These are phyloP conservation scores for Plasmodium falciparum DNA, from an alignment of 169 alveolate genomes.

Conservation along the genomic window DNA sequence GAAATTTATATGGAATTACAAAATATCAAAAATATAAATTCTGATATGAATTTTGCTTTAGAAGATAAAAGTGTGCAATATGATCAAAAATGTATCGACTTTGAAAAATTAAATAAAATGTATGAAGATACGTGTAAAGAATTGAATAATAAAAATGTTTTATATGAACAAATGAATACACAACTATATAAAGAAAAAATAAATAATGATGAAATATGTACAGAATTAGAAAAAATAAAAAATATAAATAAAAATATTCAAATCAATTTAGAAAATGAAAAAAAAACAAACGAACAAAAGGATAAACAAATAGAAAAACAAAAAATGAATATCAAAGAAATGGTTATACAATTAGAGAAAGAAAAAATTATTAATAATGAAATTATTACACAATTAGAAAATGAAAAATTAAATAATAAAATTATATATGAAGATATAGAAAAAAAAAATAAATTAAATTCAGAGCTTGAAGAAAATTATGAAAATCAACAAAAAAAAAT, in stretches of 20 bases:
- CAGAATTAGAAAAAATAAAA: conserved; percentile 19
- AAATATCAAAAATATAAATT: not conserved
- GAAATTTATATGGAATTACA: conserved; percentile 21
- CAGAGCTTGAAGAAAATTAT: not conserved
- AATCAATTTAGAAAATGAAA: conserved; percentile 13
- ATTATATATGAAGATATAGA: not conserved
- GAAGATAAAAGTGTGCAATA: not conserved
- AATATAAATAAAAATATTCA: not conserved
- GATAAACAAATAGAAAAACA: conserved; percentile 11
- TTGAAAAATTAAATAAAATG: conserved; percentile 15
- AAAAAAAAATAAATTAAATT: conserved; percentile 6
- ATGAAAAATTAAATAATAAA: not conserved
- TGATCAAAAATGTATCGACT: not conserved
- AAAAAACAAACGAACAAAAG: not conserved
- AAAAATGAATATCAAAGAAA: not conserved
- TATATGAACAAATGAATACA: not conserved
- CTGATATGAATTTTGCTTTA: not conserved
- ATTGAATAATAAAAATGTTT: not conserved
- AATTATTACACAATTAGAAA: not conserved
- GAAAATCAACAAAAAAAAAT: conserved; percentile 54
- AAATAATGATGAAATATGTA: not conserved
- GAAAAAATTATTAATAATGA: conserved; percentile 9
- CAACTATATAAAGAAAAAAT: conserved; percentile 9
- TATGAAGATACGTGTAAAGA: not conserved
- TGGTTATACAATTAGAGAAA: not conserved